Base-by-base conservation (phyloP, 2,329 filamentous ascomycete species). In the Colletotrichum sojae region DNA sequence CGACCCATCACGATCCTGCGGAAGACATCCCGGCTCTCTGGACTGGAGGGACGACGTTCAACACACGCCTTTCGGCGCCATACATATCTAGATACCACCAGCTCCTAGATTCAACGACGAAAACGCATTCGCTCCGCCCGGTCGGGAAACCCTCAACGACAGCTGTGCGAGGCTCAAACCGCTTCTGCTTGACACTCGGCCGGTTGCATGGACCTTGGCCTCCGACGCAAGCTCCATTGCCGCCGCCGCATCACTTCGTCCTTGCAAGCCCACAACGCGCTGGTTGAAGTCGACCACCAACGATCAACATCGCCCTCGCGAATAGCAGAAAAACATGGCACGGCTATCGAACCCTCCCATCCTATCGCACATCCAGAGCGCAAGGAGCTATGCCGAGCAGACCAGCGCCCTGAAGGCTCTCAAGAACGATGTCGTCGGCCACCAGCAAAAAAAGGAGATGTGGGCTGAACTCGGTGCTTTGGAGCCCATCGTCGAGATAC, bases 391-490 rank as follows among this genome's bases (percentile, higher is more conserved):
- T 54, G 72, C 80, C 22, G 87, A 90, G 71, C 87, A 88, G 74
- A 82, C 88, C 48, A 82, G 85, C 27, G 88, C 90, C 57, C 85
- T 98, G 52, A 89, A 91, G 72, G 84, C 86, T 49, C 83, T 99
- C 36, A 98, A 97, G 83, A 96, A 97, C 79, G 92, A 96, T 71
- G 88, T 97, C 55, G 90, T 97, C 69, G 96, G 96, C 25, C 94
- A 98, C 79, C 87, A 92, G 40, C 91, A 95, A 79, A 91, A 91
- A 78, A 99, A 99, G 81, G 92, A 95, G 80, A 81, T 89, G 65
- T 95, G 91, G 84, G 86, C 98, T 48, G 85, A 84, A 67, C 83
- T 89, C 63, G 95, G 95, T 18, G 84, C 93, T 31, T 80, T 96
- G 54, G 86, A 89, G 61, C 86, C 88, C 40, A 83, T 86, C 63